Conservation (phyloP, 1,284 basidiomycete species). For the Cerioporus squamosus region DNA sequence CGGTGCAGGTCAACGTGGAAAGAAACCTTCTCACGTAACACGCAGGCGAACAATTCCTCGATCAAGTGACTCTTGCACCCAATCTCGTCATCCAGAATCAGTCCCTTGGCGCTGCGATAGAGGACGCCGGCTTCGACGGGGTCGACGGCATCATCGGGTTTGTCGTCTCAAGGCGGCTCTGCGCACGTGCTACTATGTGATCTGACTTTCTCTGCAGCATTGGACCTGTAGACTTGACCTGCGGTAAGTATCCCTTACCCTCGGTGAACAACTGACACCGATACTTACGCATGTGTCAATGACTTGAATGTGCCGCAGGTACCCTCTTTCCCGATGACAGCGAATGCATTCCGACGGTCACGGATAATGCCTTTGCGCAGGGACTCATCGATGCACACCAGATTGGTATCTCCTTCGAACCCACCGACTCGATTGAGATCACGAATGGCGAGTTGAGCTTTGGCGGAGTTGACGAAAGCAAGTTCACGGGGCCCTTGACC, state of each 20-base stretch:
- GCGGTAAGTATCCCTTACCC: conserved; percentile 17
- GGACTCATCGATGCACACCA: conserved; percentile 29
- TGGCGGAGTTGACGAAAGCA: conserved; percentile 52
- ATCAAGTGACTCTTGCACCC: conserved; percentile 29
- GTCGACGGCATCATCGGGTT: conserved; percentile 59
- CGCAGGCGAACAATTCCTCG: conserved; percentile 28
- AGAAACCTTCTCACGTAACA: conserved; percentile 41
- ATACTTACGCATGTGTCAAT: neutral
- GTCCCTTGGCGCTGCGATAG: conserved; percentile 50
- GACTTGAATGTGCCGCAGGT: conserved; percentile 21
- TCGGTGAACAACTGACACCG: neutral
- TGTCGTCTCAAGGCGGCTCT: neutral
- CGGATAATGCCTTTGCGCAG: conserved; percentile 50
- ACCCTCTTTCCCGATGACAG: conserved; percentile 35
- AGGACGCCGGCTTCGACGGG: conserved; percentile 40
- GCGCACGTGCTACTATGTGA: neutral
- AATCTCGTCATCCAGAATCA: conserved; percentile 49
- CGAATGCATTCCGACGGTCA: conserved; percentile 43
- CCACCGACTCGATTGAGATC: conserved; percentile 35
- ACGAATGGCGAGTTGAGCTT: conserved; percentile 38
- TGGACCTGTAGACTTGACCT: conserved; percentile 50
- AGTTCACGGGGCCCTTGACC: conserved; percentile 50
- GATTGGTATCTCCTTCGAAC: conserved; percentile 53
- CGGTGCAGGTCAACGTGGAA: conserved; percentile 25
- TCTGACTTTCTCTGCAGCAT: conserved; percentile 34